These are phyloP conservation scores for Colletotrichum higginsianum DNA, from an alignment of 2,329 filamentous ascomycete genomes.

Conservation along the genomic window DNA sequence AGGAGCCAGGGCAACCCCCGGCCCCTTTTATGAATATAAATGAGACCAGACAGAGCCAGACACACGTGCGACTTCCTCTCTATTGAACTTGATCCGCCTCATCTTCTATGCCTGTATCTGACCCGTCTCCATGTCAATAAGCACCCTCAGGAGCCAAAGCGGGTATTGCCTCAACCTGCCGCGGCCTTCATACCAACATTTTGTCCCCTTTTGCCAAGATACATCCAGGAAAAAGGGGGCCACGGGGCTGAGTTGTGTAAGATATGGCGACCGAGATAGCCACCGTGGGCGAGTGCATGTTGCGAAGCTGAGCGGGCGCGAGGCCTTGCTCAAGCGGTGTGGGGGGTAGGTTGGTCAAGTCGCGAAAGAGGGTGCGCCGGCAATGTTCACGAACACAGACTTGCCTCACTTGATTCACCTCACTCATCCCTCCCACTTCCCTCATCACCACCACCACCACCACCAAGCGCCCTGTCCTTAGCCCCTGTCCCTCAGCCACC, in stretches of 20 bases:
- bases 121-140: neutral
- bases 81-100: neutral
- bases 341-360: neutral
- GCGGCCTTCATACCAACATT: neutral
- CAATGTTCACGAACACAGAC: constrained; percentile 22
- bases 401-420: constrained; percentile 21
- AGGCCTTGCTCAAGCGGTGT: constrained; percentile 13
- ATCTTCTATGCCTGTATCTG: too few relatives aligned
- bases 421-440: neutral
- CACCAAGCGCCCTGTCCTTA: constrained; percentile 1
- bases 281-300: neutral
- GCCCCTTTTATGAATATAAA: too few relatives aligned
- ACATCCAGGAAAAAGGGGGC: neutral
- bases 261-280: constrained; percentile 6
- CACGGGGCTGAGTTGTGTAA: constrained; percentile 5
- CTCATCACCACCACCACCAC: constrained; percentile 2
- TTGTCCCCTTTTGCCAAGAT: neutral
- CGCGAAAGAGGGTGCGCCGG: constrained; percentile 7
- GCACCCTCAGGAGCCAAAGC: too few relatives aligned
- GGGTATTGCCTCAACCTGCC: neutral
- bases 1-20: too few relatives aligned
- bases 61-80: neutral
- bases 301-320: neutral
- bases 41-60: neutral
- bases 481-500: constrained; percentile 1